phyloP scores from a whole-genome alignment of 2,329 filamentous ascomycete species.

The Grosmannia huntii region DNA sequence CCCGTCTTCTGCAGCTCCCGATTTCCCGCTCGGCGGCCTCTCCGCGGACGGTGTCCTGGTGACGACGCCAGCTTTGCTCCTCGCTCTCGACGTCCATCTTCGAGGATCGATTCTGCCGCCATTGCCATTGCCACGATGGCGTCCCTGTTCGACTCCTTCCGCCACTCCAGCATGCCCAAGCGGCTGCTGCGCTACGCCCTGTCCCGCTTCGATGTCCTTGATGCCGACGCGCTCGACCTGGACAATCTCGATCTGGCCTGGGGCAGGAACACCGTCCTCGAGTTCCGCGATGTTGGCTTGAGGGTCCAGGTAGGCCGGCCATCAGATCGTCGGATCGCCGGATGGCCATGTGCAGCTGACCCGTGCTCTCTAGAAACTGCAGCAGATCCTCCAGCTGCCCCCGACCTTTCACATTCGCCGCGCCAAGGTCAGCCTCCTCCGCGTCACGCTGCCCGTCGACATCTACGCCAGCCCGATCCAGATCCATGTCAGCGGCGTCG shows the following conservation, averaged over 20 bases:
- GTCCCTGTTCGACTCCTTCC: slow-evolving; percentile 54
- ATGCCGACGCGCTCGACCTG: slow-evolving; percentile 74
- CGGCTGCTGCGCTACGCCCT: slow-evolving; percentile 78
- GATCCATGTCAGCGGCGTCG: slow-evolving; percentile 70
- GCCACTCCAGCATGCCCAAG: slow-evolving; percentile 69
- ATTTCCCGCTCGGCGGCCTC: slow-evolving; percentile 1
- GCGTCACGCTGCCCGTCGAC: slow-evolving; percentile 76
- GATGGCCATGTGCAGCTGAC: background rate
- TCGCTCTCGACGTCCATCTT: background rate
- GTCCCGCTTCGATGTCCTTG: slow-evolving; percentile 71
- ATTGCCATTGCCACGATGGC: slow-evolving; percentile 41
- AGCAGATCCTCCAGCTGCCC: slow-evolving; percentile 62
- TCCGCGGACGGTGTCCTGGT: slow-evolving; percentile 6
- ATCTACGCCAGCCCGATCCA: slow-evolving; percentile 75
- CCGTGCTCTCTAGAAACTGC: slow-evolving; percentile 51
- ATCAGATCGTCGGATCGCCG: too few relatives aligned
- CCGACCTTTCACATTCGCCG: slow-evolving; percentile 56
- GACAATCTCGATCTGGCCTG: slow-evolving; percentile 75
- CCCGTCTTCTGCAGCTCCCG: slow-evolving; percentile 7
- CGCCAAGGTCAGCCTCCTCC: slow-evolving; percentile 63
- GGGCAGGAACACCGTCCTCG: slow-evolving; percentile 70
- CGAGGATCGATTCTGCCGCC: background rate
- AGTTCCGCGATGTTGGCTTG: slow-evolving; percentile 76
- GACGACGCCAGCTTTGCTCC: background rate
- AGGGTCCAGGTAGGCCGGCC: slow-evolving; percentile 52